A percentile compares a stretch with the other conserved stretches of the same genome.
Conservation (phyloP, 208 protist species). For the Herpetomonas samuelpessoai region DNA sequence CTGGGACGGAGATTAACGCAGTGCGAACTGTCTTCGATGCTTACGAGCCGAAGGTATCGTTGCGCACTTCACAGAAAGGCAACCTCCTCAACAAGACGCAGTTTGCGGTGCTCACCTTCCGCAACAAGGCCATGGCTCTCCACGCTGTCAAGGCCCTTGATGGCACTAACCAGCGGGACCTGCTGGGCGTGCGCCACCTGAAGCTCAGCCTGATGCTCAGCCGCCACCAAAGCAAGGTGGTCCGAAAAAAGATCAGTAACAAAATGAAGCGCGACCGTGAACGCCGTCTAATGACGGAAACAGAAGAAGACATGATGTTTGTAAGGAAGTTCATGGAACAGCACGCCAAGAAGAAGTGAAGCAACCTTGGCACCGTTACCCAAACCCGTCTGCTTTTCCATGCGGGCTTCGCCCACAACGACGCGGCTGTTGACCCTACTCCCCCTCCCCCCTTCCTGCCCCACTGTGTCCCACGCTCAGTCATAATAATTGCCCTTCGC, state of each 20-base stretch:
- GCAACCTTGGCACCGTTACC: too few relatives aligned
- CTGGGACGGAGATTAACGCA: conserved; percentile 81
- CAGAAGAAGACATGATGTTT: conserved; percentile 55
- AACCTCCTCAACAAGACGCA: conserved; percentile 88
- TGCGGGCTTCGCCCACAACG: too few relatives aligned
- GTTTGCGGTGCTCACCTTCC: conserved; percentile 87
- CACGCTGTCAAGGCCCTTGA: conserved; percentile 78
- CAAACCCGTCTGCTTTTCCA: too few relatives aligned
- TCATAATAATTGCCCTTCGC: too few relatives aligned
- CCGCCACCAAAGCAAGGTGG: conserved; percentile 66
- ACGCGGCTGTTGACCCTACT: too few relatives aligned
- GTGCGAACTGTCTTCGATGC: conserved; percentile 81
- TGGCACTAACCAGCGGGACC: conserved; percentile 77
- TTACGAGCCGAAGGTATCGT: conserved; percentile 82
- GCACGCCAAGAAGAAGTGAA: conserved; percentile 23
- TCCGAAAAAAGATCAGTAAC: conserved; percentile 49
- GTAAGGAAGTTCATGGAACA: conserved; percentile 60
- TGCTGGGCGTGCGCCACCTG: conserved; percentile 58
- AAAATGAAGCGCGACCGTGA: conserved; percentile 28
- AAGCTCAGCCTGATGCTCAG: conserved; percentile 83
- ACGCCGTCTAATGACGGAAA: conserved; percentile 23
- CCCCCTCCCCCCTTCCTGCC: too few relatives aligned
- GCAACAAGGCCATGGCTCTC: conserved; percentile 83
- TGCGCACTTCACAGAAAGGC: conserved; percentile 80
- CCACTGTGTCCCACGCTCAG: too few relatives aligned